These are phyloP conservation scores for Pseudogymnoascus sp. DNA, from an alignment of 2,329 filamentous ascomycete genomes.

Conservation along the genomic window DNA sequence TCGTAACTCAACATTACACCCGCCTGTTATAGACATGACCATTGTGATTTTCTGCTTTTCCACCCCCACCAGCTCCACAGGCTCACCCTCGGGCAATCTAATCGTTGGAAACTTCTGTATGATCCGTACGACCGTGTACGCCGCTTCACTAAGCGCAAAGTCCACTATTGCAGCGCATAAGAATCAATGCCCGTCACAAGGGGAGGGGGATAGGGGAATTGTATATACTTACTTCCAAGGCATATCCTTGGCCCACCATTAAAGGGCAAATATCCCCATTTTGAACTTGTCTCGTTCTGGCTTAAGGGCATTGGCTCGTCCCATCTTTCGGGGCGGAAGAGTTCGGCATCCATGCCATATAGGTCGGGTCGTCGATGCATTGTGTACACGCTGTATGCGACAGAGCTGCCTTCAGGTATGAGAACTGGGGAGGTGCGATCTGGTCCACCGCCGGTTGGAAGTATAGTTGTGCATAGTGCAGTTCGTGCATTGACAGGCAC, in stretches of 20 bases:
- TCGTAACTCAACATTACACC: constrained; percentile 13
- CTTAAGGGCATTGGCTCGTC: constrained; percentile 32
- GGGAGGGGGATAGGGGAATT: not conserved
- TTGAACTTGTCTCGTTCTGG: constrained; percentile 11
- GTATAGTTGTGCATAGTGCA: constrained; percentile 19
- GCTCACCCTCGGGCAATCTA: constrained; percentile 1
- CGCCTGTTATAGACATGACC: constrained; percentile 16
- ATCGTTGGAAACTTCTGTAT: constrained; percentile 14
- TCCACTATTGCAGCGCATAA: constrained; percentile 14
- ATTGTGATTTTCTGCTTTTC: constrained; percentile 20
- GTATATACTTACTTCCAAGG: constrained; percentile 22
- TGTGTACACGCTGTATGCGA: constrained; percentile 24
- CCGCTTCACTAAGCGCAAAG: constrained; percentile 24
- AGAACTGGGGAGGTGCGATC: constrained; percentile 24
- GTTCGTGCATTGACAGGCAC: constrained; percentile 25
- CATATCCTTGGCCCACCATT: constrained; percentile 23
- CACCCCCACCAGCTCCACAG: constrained; percentile 14
- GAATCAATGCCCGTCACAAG: not conserved
- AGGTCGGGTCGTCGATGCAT: constrained; percentile 27
- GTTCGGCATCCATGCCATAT: constrained; percentile 29
- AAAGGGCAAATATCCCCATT: constrained; percentile 24
- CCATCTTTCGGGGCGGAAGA: constrained; percentile 29
- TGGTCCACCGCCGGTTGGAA: constrained; percentile 28
- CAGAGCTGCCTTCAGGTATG: constrained; percentile 22
- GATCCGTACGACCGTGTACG: constrained; percentile 19